These are phyloP conservation scores for Ottelia alismoides DNA, from an alignment of 106 monocot species.

Conservation along the genomic window DNA sequence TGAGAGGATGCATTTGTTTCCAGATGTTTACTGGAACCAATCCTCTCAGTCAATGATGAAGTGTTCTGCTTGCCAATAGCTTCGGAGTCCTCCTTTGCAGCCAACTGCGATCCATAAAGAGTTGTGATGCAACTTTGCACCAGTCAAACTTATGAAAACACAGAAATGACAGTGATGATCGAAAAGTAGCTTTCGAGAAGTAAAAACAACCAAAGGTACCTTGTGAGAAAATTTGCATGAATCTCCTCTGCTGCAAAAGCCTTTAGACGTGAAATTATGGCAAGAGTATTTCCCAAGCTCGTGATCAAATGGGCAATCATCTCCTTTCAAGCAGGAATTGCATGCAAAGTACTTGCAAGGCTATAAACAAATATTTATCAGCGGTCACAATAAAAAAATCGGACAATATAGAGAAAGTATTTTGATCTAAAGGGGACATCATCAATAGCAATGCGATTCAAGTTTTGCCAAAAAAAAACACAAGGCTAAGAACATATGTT, in stretches of 20 bases:
- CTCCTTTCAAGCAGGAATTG: conserved; percentile 78
- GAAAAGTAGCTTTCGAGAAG: background rate
- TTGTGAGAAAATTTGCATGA: conserved; percentile 83
- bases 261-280: conserved; percentile 47
- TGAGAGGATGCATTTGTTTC: background rate
- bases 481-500: too few relatives aligned
- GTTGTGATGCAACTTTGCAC: too few relatives aligned
- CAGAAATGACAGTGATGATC: background rate
- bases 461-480: too few relatives aligned
- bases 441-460: too few relatives aligned
- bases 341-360: conserved; percentile 68
- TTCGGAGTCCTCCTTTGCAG: conserved; percentile 11
- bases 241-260: conserved; percentile 63
- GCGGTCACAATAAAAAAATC: too few relatives aligned
- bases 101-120: conserved; percentile 17
- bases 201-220: conserved; percentile 15
- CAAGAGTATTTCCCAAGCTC: conserved; percentile 87
- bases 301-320: conserved; percentile 90
- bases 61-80: conserved; percentile 1
- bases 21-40: conserved; percentile 4
- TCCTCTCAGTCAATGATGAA: conserved; percentile 11
- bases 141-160: too few relatives aligned
- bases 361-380: conserved; percentile 32
- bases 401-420: too few relatives aligned
- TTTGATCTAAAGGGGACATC: too few relatives aligned